phyloP scores from a whole-genome alignment of 805 yeast genomes.

The Candida sonorensis region DNA sequence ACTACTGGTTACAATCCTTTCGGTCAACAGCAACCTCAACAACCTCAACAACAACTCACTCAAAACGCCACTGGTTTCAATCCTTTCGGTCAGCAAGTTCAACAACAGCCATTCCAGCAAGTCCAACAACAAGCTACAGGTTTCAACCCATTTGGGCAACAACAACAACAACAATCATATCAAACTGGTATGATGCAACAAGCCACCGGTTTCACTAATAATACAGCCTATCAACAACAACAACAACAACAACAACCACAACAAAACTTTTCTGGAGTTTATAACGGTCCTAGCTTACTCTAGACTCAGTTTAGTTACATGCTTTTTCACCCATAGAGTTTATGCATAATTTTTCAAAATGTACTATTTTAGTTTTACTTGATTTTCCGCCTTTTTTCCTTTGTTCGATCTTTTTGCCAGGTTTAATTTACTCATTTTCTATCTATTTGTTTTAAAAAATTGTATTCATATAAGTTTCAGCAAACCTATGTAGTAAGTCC shows the following conservation, averaged over 20 bases:
- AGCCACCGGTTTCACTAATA: constrained; percentile 2
- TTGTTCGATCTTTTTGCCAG: too few species aligned
- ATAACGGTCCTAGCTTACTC: constrained; percentile 26
- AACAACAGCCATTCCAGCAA: constrained; percentile 9
- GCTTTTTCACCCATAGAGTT: neutral
- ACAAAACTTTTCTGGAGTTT: constrained; percentile 11
- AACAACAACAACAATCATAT: neutral
- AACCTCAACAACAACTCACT: constrained; percentile 10
- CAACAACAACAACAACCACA: constrained; percentile 4
- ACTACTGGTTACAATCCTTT: constrained; percentile 1
- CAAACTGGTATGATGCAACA: too few species aligned
- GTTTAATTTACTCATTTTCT: too few species aligned
- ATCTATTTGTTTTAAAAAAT: too few species aligned
- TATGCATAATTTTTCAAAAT: neutral
- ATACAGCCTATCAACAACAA: constrained; percentile 8
- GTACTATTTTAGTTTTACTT: too few species aligned
- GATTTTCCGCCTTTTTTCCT: neutral
- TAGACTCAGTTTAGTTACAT: too few species aligned
- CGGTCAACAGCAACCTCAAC: neutral
- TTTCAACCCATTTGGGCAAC: neutral
- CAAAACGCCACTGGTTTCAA: constrained; percentile 3
- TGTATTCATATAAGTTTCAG: too few species aligned
- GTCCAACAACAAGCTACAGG: constrained; percentile 5
- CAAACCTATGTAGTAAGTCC: too few species aligned
- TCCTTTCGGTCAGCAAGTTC: constrained; percentile 1